phyloP scores from a whole-genome alignment of 2,329 filamentous ascomycete genomes.

The Lasiodiplodia gonubiensis region DNA sequence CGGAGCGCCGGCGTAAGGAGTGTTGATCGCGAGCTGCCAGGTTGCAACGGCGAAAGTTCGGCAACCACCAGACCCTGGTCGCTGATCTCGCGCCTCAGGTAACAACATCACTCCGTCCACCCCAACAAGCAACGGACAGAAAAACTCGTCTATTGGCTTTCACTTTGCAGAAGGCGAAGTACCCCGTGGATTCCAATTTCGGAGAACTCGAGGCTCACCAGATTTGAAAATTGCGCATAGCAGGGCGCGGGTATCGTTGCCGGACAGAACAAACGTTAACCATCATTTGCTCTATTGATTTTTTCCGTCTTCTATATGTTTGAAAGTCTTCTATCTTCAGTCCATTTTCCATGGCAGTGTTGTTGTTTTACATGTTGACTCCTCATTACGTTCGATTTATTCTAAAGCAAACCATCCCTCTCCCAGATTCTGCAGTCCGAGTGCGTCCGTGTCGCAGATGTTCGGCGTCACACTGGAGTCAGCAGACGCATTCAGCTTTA shows the following conservation, averaged over 20 bases:
- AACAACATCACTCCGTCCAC: not conserved
- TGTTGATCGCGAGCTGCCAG: slow-evolving; percentile 28
- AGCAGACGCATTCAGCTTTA: not conserved
- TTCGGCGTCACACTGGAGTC: too few relatives aligned
- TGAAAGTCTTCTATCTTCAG: too few relatives aligned
- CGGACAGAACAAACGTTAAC: too few relatives aligned
- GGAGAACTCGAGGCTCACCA: too few relatives aligned
- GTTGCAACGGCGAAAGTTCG: slow-evolving; percentile 22
- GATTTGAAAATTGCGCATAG: too few relatives aligned
- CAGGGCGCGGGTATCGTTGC: too few relatives aligned
- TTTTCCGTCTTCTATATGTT: too few relatives aligned
- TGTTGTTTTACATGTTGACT: too few relatives aligned
- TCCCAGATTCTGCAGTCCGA: not conserved
- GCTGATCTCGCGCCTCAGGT: slow-evolving; percentile 8
- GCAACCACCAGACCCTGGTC: slow-evolving; percentile 2
- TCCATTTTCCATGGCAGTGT: too few relatives aligned
- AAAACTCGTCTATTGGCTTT: not conserved
- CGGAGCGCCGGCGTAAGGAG: slow-evolving; percentile 14
- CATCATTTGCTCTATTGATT: too few relatives aligned
- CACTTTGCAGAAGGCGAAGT: too few relatives aligned
- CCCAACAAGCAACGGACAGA: not conserved
- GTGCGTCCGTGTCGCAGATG: not conserved
- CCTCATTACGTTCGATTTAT: not conserved
- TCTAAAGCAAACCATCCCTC: not conserved
- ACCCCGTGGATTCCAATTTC: too few relatives aligned